phyloP scores from a whole-genome alignment of 495 filamentous ascomycete genomes.

The Penicillium flavigenum region DNA sequence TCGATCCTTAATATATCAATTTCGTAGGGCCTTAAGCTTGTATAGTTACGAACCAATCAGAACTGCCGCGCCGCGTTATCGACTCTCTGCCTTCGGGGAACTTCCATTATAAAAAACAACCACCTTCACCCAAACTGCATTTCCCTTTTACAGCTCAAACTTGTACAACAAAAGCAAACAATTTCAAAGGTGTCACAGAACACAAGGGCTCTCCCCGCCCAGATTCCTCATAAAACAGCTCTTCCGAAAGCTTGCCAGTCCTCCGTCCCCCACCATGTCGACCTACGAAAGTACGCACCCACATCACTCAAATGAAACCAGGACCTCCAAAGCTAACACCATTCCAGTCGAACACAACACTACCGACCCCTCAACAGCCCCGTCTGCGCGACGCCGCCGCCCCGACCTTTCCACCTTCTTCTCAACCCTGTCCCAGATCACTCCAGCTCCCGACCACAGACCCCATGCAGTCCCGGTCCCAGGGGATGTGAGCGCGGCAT shows the following conservation, averaged over 20 bases:
- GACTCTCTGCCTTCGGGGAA: slow-evolving; percentile 23
- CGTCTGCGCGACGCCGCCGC: slow-evolving; percentile 52
- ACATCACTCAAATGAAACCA: background rate
- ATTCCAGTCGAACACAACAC: slow-evolving; percentile 79
- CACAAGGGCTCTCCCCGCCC: slow-evolving; percentile 20
- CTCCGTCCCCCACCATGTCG: slow-evolving; percentile 42
- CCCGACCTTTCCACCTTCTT: slow-evolving; percentile 90
- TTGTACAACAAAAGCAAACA: slow-evolving; percentile 13
- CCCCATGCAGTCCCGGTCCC: slow-evolving; percentile 70
- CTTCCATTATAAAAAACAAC: background rate
- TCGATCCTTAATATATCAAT: background rate
- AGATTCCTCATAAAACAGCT: slow-evolving; percentile 3
- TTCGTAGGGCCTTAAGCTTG: background rate
- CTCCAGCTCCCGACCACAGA: slow-evolving; percentile 47
- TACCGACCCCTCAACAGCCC: slow-evolving; percentile 37
- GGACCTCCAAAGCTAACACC: background rate
- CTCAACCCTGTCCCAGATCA: slow-evolving; percentile 65
- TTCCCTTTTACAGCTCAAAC: background rate
- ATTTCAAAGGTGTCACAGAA: slow-evolving; percentile 17
- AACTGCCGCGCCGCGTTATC: slow-evolving; percentile 30
- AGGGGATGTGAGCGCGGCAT: slow-evolving; percentile 64
- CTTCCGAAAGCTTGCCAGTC: slow-evolving; percentile 7
- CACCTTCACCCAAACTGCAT: background rate
- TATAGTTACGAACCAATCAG: background rate
- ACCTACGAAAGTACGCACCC: slow-evolving; percentile 53